Conservation (phyloP, 257 asterid genomes). For the Plantago elongata region DNA sequence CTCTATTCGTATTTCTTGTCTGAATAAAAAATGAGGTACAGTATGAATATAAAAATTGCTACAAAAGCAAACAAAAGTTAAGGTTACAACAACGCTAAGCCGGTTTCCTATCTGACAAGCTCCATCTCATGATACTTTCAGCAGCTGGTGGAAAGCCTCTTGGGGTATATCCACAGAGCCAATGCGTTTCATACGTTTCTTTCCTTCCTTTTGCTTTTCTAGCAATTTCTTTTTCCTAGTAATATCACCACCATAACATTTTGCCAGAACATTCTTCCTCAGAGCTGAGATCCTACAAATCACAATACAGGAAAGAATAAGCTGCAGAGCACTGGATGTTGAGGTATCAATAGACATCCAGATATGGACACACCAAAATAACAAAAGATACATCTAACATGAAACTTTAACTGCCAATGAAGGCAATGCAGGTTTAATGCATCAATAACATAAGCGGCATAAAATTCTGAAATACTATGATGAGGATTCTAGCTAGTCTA, state of each 20-base stretch:
- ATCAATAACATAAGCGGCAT: too few species aligned
- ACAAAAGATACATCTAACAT: too few species aligned
- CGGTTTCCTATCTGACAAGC: constrained; percentile 3
- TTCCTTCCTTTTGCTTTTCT: constrained; percentile 98
- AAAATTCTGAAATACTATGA: too few species aligned
- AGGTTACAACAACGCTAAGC: constrained; percentile 4
- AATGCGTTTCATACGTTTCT: constrained; percentile 96
- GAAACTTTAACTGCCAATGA: too few species aligned
- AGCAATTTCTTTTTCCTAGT: constrained; percentile 80
- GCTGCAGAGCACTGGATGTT: neutral
- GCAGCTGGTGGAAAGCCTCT: constrained; percentile 86
- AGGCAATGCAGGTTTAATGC: too few species aligned
- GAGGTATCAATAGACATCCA: too few species aligned
- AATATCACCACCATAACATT: constrained; percentile 90
- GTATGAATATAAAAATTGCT: constrained; percentile 15
- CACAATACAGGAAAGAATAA: neutral
- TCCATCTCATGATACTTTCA: constrained; percentile 64
- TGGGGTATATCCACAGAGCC: constrained; percentile 97
- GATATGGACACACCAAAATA: too few species aligned
- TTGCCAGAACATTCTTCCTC: constrained; percentile 96
- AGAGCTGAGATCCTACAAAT: constrained; percentile 68
- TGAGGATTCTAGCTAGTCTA: too few species aligned
- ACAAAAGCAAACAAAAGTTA: neutral
- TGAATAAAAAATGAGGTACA: constrained; percentile 7
- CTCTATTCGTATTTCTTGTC: constrained; percentile 12